These are phyloP conservation scores for Candida rishiriensis DNA, from an alignment of 805 yeast species.

Conservation along the genomic window DNA sequence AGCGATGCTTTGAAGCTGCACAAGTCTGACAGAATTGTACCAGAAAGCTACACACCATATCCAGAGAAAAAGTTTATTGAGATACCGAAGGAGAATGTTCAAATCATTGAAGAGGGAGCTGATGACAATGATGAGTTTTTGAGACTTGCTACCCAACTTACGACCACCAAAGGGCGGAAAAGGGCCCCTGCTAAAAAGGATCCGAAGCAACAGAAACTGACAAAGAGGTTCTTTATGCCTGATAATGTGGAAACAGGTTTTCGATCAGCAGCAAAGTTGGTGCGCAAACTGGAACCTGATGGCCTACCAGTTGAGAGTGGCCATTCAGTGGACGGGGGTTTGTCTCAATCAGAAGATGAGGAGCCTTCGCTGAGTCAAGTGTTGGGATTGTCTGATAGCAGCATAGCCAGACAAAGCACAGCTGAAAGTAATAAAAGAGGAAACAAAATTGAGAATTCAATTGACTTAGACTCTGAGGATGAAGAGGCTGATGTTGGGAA, in stretches of 20 bases:
- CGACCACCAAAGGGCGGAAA: conserved; percentile 39
- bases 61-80: conserved; percentile 55
- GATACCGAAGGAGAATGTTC: conserved; percentile 67
- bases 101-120: conserved; percentile 36
- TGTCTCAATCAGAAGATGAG: too few species aligned
- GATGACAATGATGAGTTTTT: conserved; percentile 57
- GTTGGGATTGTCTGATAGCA: too few species aligned
- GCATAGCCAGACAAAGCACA: too few species aligned
- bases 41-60: conserved; percentile 48
- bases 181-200: conserved; percentile 6
- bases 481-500: too few species aligned
- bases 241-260: conserved; percentile 67
- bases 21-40: conserved; percentile 64
- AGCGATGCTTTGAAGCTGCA: conserved; percentile 40
- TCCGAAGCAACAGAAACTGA: conserved; percentile 10
- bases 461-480: too few species aligned
- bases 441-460: too few species aligned
- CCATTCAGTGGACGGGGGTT: too few species aligned
- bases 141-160: conserved; percentile 60
- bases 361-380: too few species aligned
- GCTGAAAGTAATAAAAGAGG: too few species aligned
- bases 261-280: conserved; percentile 44
- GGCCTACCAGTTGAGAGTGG: conserved; percentile 11
- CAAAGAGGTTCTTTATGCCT: conserved; percentile 64
- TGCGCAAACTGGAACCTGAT: conserved; percentile 21